Evolutionary conservation across 148 eudicot genomes (phyloP), one percentile per base, ranked within the genome.

Genomic region (Amaranthus hypochondriacus): DNA sequence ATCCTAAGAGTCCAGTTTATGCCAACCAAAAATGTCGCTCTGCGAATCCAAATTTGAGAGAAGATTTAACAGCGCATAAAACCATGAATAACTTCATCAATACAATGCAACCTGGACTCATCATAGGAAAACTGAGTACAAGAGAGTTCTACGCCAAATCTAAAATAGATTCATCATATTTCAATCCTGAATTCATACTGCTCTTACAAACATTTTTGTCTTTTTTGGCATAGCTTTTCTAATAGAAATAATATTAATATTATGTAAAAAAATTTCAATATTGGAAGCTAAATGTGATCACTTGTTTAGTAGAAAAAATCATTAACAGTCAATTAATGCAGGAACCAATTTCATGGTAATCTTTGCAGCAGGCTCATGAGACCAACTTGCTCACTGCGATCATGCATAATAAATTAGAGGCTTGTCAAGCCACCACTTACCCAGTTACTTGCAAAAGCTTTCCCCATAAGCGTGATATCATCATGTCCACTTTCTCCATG

Each of bases 401-500:
- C 60, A 51, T 59, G 70, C 50, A 68, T 9, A 43, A 11, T 47
- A 47, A 56, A 65, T n/a, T 51, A 49, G 58, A 14, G 49, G 52
- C 47, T 59, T 14, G 54, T 7, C 39, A 75, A 43, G n/a, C 6
- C 12, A 5, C 13, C 12, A 18, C 85, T 71, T 66, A 90, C 99
- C 90, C 89, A 51, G 96, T 92, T 71, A 80, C 80, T 78, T 75
- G 82, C 86, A 95, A 57, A 72, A 95, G 60, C 89, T 93, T 92
- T 70, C 71, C 86, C 96, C 97, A 95, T 12, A 86, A 15, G 50
- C 97, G 94, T 69, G 86, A 81, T 77, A 95, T 92, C 39, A 95
- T 83, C 88, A 86, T 88, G 75, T 95, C 99, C 73, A 92, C 87
- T 83, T 95, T 95, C 86, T 95, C 99, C 96, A 92, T 82, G 83